Evolutionary conservation across 2,329 filamentous ascomycete species (phyloP), one percentile per base, ranked within the genome.

Genomic region (Trichocomaceae sp.): DNA sequence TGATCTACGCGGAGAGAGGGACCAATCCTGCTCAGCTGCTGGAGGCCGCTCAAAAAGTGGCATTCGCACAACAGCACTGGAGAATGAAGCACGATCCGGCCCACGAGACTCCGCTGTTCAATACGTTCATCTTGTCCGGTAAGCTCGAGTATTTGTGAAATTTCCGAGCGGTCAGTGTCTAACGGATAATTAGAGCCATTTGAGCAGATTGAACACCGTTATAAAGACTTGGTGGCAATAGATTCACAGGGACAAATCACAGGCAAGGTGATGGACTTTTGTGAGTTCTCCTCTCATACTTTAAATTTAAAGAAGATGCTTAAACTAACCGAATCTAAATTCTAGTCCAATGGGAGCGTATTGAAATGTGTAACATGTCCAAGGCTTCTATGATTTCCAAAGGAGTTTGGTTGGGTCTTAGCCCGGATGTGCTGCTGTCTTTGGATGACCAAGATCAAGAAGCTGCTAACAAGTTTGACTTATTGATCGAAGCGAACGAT

Each of bases 341-440:
- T 19, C n/a, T 17, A 81, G 78, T 89, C 67, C 85, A 88, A 62
- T 89, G 90, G 75, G 93, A 99, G 70, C 82, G 91, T 55, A 73
- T 83, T 49, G 93, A 99, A 73, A 97, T 99, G 92, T 90, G 88
- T 69, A 80, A 80, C 57, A 96, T 97, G 92, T 91, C 92, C 10
- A 83, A 83, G 63, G 86, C 91, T 2, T 90, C 90, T 0, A 88
- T 96, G 69, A 95, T 97, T 59, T 85, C 88, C 52, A 80, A 82
- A 61, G 96, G 96, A 66, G 89, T 97, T 23, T 97, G 86, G 81
- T 78, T 96, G 57, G 93, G 93, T 0, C 88, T 90, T 2, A 93
- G 90, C 0, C 90, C 90, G 0, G 88, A 95, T 60, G 77, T 81
- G 1, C 75, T 79, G 1, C 76, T 79, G 63, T 62, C 75, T 75